Percentiles rank a stretch among this genome's conserved stretches.
phyloP scores from a whole-genome alignment of 2,329 filamentous ascomycete species.

The Zymoseptoria ardabiliae region DNA sequence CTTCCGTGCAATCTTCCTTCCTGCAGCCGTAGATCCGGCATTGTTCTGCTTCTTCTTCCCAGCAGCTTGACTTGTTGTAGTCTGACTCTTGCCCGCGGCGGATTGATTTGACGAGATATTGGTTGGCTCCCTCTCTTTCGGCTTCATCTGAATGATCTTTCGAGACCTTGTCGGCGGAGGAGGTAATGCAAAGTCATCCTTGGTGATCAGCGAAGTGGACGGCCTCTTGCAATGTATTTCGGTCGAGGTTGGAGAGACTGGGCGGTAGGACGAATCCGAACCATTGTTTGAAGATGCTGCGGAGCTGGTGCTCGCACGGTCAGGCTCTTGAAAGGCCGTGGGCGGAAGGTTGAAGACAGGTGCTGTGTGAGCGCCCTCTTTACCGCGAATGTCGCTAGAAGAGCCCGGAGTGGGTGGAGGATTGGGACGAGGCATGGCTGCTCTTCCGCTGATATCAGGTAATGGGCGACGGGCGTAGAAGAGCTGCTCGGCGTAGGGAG shows the following conservation, averaged over 20 bases:
- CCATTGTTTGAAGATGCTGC: constrained; percentile 43
- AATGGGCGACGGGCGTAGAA: constrained; percentile 21
- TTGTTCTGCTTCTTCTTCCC: constrained; percentile 67
- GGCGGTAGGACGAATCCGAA: constrained; percentile 47
- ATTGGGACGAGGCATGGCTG: constrained; percentile 56
- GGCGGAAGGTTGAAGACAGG: constrained; percentile 69
- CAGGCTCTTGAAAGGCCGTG: constrained; percentile 52
- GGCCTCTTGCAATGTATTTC: constrained; percentile 13
- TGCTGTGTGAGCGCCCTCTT: constrained; percentile 58
- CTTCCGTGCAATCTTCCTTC: constrained; percentile 91
- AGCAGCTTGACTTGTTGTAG: constrained; percentile 23
- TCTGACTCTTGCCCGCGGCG: constrained; percentile 15
- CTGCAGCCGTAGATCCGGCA: constrained; percentile 69
- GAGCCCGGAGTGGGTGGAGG: constrained; percentile 71
- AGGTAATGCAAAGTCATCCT: constrained; percentile 69
- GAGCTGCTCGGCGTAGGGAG: constrained; percentile 22
- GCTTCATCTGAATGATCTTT: constrained; percentile 99
- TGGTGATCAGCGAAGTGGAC: constrained; percentile 31
- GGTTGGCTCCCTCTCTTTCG: constrained; percentile 30
- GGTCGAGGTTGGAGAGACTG: constrained; percentile 38
- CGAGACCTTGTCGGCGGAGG: constrained; percentile 85
- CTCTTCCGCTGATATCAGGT: constrained; percentile 5
- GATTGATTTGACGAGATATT: constrained; percentile 6
- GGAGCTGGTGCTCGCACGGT: constrained; percentile 41
- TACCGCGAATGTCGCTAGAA: constrained; percentile 69